Evolutionary conservation across 1,139 yeast genomes (phyloP), one percentile per base, ranked within the genome.

Genomic region (Tardiomyces depauwii): DNA sequence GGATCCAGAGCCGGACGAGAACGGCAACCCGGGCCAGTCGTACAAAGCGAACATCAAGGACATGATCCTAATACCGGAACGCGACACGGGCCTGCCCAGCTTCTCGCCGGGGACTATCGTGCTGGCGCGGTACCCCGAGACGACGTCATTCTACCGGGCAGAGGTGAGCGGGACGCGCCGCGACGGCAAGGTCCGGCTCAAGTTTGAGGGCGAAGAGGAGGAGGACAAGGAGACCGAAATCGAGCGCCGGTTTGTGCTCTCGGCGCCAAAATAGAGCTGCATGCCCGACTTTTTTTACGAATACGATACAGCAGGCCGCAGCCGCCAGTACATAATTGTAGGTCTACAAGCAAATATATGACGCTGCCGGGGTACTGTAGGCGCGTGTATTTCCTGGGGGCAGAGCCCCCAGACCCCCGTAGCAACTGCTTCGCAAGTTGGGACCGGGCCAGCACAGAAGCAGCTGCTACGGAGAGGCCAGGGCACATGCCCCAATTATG

Each of bases 1-100:
- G 54, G 99, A 93, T 63, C 96, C 97, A 0, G 98, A 93, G 61
- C 98, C 98, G 0, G 98, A 93, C 59, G 97, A 91, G 58, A 77
- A 81, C 56, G 86, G 85, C 52, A 86, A 88, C 51, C 85, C 93
- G 1, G 96, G 96, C 2, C 94, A 84, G 57, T 73, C 85, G 0
- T 93, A 83, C 66, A 82, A 80, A 56, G 89, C 96, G 2, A 79
- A 76, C 27, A 78, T 84, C 70, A 80, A 82, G 57, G 97, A 91
- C 55, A 65, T 93, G 5, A 74, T 91, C 32, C 70, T 82, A 41
- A 82, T 93, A 23, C 93, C 96, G 0, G 68, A 79, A 0, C 59
- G 55, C 12, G 66, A 66, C 0, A 67, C 68, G 28, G 66, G 66
- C 5, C 68, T 82, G 49, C 70, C 77, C 18, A 73, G 73, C 45